Evolutionary conservation across 2,329 filamentous ascomycete species (phyloP).

Genomic region (Alternaria postmessia): DNA sequence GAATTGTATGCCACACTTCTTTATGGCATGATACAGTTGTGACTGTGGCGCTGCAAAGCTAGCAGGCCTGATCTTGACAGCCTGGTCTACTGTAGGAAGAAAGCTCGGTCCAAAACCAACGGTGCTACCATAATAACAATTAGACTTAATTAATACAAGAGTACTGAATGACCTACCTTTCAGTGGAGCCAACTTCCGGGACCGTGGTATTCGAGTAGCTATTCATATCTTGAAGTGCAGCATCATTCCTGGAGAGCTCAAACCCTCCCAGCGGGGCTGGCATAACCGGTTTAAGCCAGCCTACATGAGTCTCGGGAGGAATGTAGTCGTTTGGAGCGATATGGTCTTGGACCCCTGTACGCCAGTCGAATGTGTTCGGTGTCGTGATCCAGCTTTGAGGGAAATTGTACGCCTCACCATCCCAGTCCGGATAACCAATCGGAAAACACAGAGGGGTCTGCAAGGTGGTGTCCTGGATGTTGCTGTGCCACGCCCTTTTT

Average conservation of each 20-base stretch:
- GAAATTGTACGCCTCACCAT: not conserved
- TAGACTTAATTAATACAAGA: not conserved
- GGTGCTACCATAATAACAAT: not conserved
- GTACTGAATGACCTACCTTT: no score
- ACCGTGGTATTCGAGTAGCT: no score
- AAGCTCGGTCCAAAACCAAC: no score
- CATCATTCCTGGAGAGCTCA: not conserved
- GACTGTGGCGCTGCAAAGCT: not conserved
- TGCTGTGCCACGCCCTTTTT: not conserved
- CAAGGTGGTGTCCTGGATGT: no score
- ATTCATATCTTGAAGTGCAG: no score
- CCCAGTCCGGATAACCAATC: no score
- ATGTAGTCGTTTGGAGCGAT: not conserved
- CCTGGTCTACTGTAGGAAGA: not conserved
- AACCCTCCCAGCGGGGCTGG: not conserved
- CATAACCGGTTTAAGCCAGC: not conserved
- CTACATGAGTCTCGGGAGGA: no score
- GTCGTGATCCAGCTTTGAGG: not conserved
- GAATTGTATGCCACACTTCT: no score
- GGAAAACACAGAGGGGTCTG: no score
- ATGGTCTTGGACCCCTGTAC: not conserved
- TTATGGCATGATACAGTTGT: not conserved
- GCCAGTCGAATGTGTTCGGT: not conserved
- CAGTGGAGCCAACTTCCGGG: no score
- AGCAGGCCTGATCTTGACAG: not conserved